These are phyloP conservation scores for Aspergillus bertholletiae DNA, from an alignment of 495 filamentous ascomycete genomes.

Conservation along the genomic window DNA sequence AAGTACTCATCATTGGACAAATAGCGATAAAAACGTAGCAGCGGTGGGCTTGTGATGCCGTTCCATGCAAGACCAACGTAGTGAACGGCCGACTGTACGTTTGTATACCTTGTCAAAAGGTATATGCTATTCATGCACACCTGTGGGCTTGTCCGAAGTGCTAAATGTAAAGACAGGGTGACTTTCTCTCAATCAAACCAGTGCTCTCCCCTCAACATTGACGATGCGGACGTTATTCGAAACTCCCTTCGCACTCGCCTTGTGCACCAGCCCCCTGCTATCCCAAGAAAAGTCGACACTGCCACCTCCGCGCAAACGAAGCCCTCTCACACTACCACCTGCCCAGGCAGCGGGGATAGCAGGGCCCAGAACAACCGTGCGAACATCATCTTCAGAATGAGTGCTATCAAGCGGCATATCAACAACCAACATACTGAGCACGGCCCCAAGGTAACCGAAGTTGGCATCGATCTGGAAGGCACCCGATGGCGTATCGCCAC, in stretches of 20 bases:
- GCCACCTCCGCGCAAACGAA: slow-evolving; percentile 38
- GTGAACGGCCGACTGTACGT: no score
- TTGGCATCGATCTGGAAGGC: slow-evolving; percentile 57
- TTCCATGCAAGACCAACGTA: no score
- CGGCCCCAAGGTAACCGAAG: slow-evolving; percentile 45
- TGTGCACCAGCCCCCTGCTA: slow-evolving; percentile 18
- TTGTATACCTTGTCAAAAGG: no score
- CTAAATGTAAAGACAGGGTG: no score
- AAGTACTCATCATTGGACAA: background rate
- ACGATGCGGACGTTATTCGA: background rate
- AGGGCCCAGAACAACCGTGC: slow-evolving; percentile 36
- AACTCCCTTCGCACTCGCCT: background rate
- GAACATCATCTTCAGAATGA: background rate
- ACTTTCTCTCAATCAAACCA: no score
- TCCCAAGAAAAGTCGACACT: slow-evolving; percentile 38
- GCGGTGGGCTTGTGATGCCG: no score
- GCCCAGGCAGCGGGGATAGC: slow-evolving; percentile 40
- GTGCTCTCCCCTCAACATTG: background rate
- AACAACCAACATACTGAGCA: slow-evolving; percentile 42
- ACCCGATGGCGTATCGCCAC: slow-evolving; percentile 4
- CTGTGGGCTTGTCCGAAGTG: no score
- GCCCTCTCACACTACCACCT: slow-evolving; percentile 30
- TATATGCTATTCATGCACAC: no score
- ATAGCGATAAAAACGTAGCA: no score
- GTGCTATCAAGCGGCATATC: slow-evolving; percentile 30